Conservation (phyloP, 2,329 filamentous ascomycete species). For the Aspergillus novoparasiticus region DNA sequence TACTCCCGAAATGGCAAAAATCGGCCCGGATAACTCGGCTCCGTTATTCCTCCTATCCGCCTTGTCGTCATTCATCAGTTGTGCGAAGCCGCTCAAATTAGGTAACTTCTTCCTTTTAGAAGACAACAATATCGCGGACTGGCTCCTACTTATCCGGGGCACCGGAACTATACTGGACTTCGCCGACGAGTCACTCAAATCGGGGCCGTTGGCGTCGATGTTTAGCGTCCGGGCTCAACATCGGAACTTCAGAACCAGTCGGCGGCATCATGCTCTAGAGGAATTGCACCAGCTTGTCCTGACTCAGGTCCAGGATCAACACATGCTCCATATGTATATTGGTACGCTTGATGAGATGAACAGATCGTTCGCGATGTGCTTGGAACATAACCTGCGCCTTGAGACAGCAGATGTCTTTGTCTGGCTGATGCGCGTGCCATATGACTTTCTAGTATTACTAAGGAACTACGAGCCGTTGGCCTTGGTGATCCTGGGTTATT, state of each 20-base stretch:
- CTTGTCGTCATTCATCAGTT: conserved; percentile 40
- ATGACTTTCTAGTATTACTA: conserved; percentile 16
- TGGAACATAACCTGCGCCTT: conserved; percentile 9
- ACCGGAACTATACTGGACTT: conserved; percentile 36
- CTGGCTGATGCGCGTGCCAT: conserved; percentile 21
- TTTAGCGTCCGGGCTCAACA: conserved; percentile 11
- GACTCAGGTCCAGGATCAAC: conserved; percentile 6
- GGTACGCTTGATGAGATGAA: conserved; percentile 19
- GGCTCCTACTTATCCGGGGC: conserved; percentile 43
- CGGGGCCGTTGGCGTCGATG: conserved; percentile 16
- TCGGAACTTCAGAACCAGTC: background rate
- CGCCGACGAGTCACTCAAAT: conserved; percentile 23
- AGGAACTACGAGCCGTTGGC: conserved; percentile 12
- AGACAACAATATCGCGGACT: conserved; percentile 37
- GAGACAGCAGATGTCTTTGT: conserved; percentile 25
- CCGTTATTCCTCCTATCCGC: conserved; percentile 45
- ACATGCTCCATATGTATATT: conserved; percentile 10
- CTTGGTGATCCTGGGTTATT: conserved; percentile 19
- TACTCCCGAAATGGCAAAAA: conserved; percentile 34
- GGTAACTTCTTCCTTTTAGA: conserved; percentile 40
- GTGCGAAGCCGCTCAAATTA: conserved; percentile 37
- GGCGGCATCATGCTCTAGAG: conserved; percentile 2
- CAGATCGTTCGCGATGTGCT: conserved; percentile 11
- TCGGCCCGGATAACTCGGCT: conserved; percentile 37
- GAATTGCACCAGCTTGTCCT: conserved; percentile 16